phyloP scores from a whole-genome alignment of 2,329 filamentous ascomycete genomes.

The Fusarium succisae region DNA sequence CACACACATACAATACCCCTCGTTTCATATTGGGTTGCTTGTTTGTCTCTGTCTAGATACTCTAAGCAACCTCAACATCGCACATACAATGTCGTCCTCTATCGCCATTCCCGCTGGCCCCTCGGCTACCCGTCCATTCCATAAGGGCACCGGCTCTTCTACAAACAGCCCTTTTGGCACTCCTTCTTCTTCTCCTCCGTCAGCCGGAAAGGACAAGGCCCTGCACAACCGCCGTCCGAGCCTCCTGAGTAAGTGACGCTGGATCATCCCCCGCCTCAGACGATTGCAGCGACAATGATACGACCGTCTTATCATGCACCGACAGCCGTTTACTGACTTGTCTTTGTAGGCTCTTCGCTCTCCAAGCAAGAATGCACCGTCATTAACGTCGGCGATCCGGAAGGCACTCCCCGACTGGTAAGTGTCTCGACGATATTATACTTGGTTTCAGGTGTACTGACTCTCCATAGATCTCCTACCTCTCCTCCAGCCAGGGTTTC shows the following conservation, averaged over 20 bases:
- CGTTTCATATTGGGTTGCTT: conserved; percentile 26
- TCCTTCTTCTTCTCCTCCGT: conserved; percentile 66
- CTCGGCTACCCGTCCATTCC: conserved; percentile 48
- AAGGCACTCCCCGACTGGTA: conserved; percentile 77
- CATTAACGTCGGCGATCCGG: conserved; percentile 79
- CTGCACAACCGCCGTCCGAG: conserved; percentile 67
- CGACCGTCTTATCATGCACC: conserved; percentile 15
- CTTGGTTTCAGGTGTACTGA: background rate
- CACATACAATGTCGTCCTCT: conserved; percentile 67
- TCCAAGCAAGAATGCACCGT: conserved; percentile 82
- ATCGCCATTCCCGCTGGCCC: conserved; percentile 70
- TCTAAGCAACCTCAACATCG: conserved; percentile 7
- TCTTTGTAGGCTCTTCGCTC: conserved; percentile 70
- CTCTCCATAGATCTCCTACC: conserved; percentile 74
- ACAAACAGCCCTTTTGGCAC: conserved; percentile 53
- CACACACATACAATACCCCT: conserved; percentile 32
- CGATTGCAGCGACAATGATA: conserved; percentile 17
- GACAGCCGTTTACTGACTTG: conserved; percentile 43
- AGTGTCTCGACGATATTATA: conserved; percentile 42
- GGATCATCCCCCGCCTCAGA: conserved; percentile 1
- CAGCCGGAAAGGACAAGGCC: conserved; percentile 56
- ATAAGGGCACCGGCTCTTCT: conserved; percentile 60
- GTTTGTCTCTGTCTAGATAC: conserved; percentile 2
- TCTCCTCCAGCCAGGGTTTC: conserved; percentile 82
- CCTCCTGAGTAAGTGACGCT: conserved; percentile 62